phyloP scores from a whole-genome alignment of 2,329 filamentous ascomycete genomes.

The Paraconiothyrium brasiliense region DNA sequence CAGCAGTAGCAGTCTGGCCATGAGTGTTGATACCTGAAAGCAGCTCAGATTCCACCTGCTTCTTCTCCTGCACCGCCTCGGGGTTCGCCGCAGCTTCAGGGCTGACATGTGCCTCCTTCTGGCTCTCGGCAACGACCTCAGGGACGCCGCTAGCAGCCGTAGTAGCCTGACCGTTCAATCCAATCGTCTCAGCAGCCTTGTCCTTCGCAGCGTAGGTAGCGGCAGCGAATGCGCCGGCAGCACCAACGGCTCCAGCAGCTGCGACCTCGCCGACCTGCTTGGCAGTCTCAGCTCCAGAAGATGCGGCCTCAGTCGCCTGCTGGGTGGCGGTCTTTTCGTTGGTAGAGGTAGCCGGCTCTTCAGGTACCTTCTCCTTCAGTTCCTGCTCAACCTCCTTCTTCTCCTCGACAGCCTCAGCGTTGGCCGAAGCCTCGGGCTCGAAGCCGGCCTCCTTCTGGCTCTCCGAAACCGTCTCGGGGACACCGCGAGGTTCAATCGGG shows the following conservation, averaged over 20 bases:
- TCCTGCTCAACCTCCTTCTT: conserved; percentile 77
- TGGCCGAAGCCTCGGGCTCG: conserved; percentile 73
- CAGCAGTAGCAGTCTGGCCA: conserved; percentile 1
- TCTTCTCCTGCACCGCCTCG: conserved; percentile 75
- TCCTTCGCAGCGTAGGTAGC: conserved; percentile 45
- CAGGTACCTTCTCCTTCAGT: conserved; percentile 72
- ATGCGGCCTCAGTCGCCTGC: conserved; percentile 27
- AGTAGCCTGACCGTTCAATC: conserved; percentile 53
- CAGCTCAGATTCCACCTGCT: conserved; percentile 46
- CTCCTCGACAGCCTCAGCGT: conserved; percentile 71
- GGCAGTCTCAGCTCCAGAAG: conserved; percentile 43
- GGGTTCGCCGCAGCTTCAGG: conserved; percentile 73
- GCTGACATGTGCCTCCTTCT: conserved; percentile 68
- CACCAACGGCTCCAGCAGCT: conserved; percentile 50
- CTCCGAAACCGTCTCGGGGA: conserved; percentile 72
- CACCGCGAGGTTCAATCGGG: conserved; percentile 54
- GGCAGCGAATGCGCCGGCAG: conserved; percentile 51
- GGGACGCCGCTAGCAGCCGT: conserved; percentile 55
- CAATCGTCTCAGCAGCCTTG: conserved; percentile 50
- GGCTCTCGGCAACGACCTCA: conserved; percentile 74
- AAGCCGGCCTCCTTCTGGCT: conserved; percentile 73
- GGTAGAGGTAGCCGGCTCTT: conserved; percentile 61
- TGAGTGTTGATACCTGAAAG: not conserved
- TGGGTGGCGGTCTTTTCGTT: conserved; percentile 53
- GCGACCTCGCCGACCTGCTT: conserved; percentile 22